phyloP scores from a whole-genome alignment of 306 rosid species.

The Medicago arabica region DNA sequence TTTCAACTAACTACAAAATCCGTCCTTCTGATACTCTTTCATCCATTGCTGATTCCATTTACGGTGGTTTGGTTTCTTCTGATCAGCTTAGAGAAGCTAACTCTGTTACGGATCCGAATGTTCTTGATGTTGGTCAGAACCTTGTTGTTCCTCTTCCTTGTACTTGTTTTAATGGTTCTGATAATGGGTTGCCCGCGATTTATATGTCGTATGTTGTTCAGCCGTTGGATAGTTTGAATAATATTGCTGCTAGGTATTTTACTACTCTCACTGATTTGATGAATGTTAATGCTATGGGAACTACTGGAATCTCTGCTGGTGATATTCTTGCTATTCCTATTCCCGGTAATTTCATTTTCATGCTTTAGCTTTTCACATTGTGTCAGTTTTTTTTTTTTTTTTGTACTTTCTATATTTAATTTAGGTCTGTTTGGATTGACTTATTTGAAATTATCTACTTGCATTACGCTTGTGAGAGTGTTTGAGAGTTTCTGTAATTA shows the following conservation, averaged over 20 bases:
- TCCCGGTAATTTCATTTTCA: constrained; percentile 59
- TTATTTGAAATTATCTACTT: not conserved
- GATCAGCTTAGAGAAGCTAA: constrained; percentile 94
- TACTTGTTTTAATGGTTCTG: constrained; percentile 96
- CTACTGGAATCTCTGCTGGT: constrained; percentile 60
- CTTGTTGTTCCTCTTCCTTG: constrained; percentile 94
- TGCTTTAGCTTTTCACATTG: not conserved
- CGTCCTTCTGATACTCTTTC: constrained; percentile 84
- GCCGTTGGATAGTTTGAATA: constrained; percentile 66
- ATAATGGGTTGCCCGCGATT: constrained; percentile 84
- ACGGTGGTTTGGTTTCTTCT: constrained; percentile 84
- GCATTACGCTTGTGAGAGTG: not conserved
- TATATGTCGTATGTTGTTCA: constrained; percentile 88
- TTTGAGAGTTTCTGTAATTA: not conserved
- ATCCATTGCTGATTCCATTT: constrained; percentile 76
- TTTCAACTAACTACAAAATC: constrained; percentile 75
- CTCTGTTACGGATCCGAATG: constrained; percentile 72
- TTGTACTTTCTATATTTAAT: not conserved
- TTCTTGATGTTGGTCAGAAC: constrained; percentile 81
- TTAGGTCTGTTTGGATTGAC: not conserved
- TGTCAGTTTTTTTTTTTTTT: not conserved
- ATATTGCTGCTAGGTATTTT: constrained; percentile 72
- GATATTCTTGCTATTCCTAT: constrained; percentile 92
- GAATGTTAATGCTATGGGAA: constrained; percentile 98
- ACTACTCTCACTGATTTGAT: constrained; percentile 96